Percentiles rank a stretch among this genome's conserved stretches.
phyloP scores from a whole-genome alignment of 1,284 basidiomycete species.

The Irpex lacteus region DNA sequence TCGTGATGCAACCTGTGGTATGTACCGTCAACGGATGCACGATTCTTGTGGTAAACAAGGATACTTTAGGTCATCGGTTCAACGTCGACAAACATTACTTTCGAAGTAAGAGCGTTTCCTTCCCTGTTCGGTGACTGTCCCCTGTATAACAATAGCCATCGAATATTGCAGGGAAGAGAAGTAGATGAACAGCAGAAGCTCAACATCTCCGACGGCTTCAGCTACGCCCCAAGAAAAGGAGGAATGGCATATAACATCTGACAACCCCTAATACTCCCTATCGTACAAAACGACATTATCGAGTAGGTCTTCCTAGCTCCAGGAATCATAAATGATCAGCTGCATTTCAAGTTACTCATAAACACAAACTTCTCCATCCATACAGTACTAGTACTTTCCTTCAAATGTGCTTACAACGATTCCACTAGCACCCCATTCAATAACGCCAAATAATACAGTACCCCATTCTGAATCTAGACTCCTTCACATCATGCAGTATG shows the following conservation, averaged over 20 bases:
- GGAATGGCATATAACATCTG: no score
- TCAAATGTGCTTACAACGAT: background rate
- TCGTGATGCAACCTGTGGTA: background rate
- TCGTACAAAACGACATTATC: no score
- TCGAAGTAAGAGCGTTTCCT: background rate
- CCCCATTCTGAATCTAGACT: background rate
- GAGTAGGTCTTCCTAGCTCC: no score
- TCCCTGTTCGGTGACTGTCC: background rate
- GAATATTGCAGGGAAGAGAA: no score
- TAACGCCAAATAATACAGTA: conserved; percentile 2
- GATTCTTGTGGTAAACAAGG: background rate
- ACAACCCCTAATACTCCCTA: no score
- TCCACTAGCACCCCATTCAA: background rate
- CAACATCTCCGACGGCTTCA: no score
- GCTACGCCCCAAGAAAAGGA: no score
- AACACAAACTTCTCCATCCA: background rate
- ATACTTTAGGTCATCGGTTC: background rate
- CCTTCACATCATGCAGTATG: background rate
- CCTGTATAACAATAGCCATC: no score
- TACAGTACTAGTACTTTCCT: background rate
- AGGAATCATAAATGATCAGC: background rate
- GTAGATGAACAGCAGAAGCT: no score
- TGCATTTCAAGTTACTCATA: conserved; percentile 4
- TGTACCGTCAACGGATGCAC: background rate
- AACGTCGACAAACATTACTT: background rate